Percentiles rank a stretch among this genome's conserved stretches.
Conservation (phyloP, 805 yeast genomes). For the Saccharomycopsis javanensis region DNA sequence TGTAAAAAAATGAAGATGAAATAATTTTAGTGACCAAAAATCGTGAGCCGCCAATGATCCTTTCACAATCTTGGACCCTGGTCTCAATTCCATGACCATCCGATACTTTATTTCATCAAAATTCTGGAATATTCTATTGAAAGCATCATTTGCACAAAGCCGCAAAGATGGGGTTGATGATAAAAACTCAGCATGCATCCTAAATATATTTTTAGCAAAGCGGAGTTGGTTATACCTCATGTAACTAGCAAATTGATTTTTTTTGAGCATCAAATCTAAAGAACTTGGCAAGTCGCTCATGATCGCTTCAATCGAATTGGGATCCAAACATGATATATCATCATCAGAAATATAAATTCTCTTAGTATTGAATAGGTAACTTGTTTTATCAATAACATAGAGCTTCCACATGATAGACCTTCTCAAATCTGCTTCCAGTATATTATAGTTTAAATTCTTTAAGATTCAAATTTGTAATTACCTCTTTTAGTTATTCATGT, state of each 20-base stretch:
- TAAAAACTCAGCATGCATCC: slow-evolving; percentile 1
- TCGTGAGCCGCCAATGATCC: not conserved
- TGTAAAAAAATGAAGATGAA: slow-evolving; percentile 2
- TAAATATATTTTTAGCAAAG: not conserved
- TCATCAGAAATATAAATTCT: slow-evolving; percentile 5
- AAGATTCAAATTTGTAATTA: too few relatives aligned
- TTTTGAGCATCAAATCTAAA: not conserved
- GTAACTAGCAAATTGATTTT: slow-evolving; percentile 1
- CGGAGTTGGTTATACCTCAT: not conserved
- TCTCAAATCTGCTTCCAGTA: slow-evolving; percentile 4
- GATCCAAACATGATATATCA: slow-evolving; percentile 6
- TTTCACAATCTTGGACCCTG: slow-evolving; percentile 4
- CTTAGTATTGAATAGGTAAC: not conserved
- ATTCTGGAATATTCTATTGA: not conserved
- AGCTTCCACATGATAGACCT: slow-evolving; percentile 7
- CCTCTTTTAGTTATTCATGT: not conserved
- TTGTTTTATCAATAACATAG: slow-evolving; percentile 1
- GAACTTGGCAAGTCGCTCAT: not conserved
- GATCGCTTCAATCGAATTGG: slow-evolving; percentile 2
- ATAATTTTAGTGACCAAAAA: not conserved
- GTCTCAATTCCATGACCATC: slow-evolving; percentile 5
- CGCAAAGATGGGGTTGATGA: slow-evolving; percentile 1
- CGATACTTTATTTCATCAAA: not conserved
- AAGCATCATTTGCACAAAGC: not conserved
- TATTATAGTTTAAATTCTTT: too few relatives aligned